These are phyloP conservation scores for Petrea volubilis DNA, from an alignment of 257 asterid species.

Conservation along the genomic window DNA sequence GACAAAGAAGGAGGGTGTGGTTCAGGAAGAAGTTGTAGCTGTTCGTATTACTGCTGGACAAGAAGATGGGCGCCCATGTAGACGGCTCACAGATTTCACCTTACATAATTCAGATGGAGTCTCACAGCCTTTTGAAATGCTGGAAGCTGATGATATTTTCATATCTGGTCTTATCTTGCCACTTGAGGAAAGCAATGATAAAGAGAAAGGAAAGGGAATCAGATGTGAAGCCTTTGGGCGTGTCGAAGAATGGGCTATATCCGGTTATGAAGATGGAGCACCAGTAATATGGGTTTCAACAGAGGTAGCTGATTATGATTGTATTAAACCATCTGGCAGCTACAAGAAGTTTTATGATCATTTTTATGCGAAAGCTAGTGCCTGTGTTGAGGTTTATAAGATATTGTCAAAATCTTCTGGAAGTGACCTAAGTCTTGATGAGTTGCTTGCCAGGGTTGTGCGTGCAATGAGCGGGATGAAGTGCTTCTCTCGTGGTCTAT, in stretches of 20 bases:
- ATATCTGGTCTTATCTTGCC: conserved; percentile 76
- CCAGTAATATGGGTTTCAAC: conserved; percentile 91
- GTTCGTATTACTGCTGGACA: conserved; percentile 67
- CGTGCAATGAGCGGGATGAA: conserved; percentile 82
- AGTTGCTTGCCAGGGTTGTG: conserved; percentile 85
- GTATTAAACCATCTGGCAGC: conserved; percentile 73
- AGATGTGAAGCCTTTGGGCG: conserved; percentile 93
- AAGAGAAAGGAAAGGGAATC: conserved; percentile 61
- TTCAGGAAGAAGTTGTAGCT: conserved; percentile 76
- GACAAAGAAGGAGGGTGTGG: conserved; percentile 46
- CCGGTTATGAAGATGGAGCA: conserved; percentile 93
- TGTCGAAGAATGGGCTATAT: conserved; percentile 90
- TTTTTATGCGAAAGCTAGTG: conserved; percentile 79
- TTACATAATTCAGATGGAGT: conserved; percentile 70
- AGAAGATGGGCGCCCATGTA: conserved; percentile 68
- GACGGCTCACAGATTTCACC: conserved; percentile 71
- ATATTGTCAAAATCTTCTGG: conserved; percentile 70
- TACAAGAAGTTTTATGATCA: conserved; percentile 76
- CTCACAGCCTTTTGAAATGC: conserved; percentile 83
- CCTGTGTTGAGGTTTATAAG: conserved; percentile 79
- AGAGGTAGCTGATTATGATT: conserved; percentile 81
- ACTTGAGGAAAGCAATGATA: conserved; percentile 57
- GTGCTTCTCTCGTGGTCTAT: conserved; percentile 66
- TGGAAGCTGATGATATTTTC: conserved; percentile 72
- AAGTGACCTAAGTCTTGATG: conserved; percentile 72